phyloP scores from a whole-genome alignment of 1,284 basidiomycete genomes.

The Baeospora myosura region DNA sequence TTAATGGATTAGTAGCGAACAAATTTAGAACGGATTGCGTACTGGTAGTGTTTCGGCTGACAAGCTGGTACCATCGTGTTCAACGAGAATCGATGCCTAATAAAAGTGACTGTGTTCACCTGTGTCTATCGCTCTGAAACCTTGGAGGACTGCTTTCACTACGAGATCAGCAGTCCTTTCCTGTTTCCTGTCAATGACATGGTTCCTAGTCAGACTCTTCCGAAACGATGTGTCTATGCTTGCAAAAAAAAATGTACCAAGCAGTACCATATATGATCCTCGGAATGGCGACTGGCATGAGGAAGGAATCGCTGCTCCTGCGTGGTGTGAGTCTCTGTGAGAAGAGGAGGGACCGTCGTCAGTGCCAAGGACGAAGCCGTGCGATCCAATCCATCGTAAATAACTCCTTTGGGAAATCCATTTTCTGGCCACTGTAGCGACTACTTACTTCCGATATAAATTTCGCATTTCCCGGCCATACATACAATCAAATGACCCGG shows the following conservation, averaged over 20 bases:
- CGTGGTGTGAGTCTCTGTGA: too few relatives aligned
- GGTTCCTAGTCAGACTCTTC: too few relatives aligned
- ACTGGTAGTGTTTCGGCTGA: constrained; percentile 74
- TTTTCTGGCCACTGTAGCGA: too few relatives aligned
- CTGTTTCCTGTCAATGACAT: constrained; percentile 74
- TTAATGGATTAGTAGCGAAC: constrained; percentile 1
- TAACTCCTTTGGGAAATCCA: too few relatives aligned
- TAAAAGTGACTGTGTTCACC: constrained; percentile 30
- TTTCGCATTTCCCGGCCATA: too few relatives aligned
- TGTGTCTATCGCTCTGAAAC: constrained; percentile 77
- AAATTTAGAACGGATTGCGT: constrained; percentile 1
- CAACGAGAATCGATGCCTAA: background rate
- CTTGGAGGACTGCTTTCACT: constrained; percentile 60
- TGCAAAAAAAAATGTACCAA: constrained; percentile 30
- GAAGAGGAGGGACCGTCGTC: too few relatives aligned
- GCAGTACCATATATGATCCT: constrained; percentile 66
- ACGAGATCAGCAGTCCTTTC: constrained; percentile 64
- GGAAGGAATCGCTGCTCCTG: too few relatives aligned
- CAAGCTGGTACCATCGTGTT: constrained; percentile 45
- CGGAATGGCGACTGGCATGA: too few relatives aligned
- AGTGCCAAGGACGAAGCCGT: too few relatives aligned
- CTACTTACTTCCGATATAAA: too few relatives aligned
- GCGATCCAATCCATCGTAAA: too few relatives aligned
- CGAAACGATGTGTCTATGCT: background rate
- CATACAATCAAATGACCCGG: too few relatives aligned